Evolutionary conservation across 2,329 filamentous ascomycete species (phyloP).

Genomic region (Fusarium chuoi): DNA sequence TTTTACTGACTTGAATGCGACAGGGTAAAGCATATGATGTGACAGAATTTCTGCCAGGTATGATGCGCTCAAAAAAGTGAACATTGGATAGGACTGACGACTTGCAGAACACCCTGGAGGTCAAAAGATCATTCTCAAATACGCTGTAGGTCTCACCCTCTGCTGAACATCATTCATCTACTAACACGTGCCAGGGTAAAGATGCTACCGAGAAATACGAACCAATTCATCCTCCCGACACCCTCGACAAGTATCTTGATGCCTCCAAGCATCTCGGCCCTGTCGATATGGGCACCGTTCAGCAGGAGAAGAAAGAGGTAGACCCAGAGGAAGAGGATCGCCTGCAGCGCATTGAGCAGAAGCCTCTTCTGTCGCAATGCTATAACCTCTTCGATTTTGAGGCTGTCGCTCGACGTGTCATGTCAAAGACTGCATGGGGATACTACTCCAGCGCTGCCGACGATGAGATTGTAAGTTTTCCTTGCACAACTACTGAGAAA

Average conservation of each 20-base stretch:
- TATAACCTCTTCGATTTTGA: constrained; percentile 98
- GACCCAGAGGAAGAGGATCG: constrained; percentile 68
- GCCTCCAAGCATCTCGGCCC: constrained; percentile 87
- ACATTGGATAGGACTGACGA: constrained; percentile 6
- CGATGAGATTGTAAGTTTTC: constrained; percentile 55
- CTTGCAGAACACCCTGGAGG: constrained; percentile 83
- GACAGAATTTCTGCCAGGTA: constrained; percentile 85
- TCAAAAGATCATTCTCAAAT: constrained; percentile 93
- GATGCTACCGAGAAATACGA: constrained; percentile 94
- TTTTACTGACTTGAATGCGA: constrained; percentile 31
- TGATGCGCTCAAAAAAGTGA: constrained; percentile 21
- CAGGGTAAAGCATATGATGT: constrained; percentile 87
- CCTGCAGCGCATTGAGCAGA: constrained; percentile 76
- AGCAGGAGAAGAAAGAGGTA: constrained; percentile 76
- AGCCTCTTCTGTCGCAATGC: constrained; percentile 86
- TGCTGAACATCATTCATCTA: not conserved
- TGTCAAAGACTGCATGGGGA: constrained; percentile 97
- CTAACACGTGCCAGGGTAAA: constrained; percentile 68
- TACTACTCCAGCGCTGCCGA: constrained; percentile 93
- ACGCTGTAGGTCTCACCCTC: constrained; percentile 67
- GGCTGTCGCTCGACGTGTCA: constrained; percentile 85
- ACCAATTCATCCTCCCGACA: constrained; percentile 88
- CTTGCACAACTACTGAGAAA: not conserved
- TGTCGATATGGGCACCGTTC: constrained; percentile 87
- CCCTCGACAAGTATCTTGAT: constrained; percentile 85